Base-by-base conservation (phyloP, 805 yeast genomes). In the Kodamaea jinghongensis region DNA sequence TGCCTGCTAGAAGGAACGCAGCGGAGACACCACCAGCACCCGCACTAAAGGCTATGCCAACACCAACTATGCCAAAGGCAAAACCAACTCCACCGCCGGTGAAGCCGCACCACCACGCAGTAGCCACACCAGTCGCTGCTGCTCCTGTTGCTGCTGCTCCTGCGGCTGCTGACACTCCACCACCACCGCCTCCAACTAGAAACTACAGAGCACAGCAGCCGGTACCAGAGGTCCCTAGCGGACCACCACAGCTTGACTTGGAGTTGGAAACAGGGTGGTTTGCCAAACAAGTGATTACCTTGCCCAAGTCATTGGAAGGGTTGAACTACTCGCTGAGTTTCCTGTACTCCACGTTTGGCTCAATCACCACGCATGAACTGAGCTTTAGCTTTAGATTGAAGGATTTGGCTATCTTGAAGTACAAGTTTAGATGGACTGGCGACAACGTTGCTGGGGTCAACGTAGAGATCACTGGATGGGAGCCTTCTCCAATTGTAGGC, bases 181-280 rank as follows among this genome's bases (percentile, higher is more conserved):
- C 70, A 3, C 55, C 64, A 3, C 68, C 71, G 0, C 71, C 71
- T 4, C 61, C 64, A n/a, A 48, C 56, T 2, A 47, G 60, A 31
- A 46, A 43, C 31, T 51, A 51, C 35, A 29, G 53, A 11, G 14
- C 31, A 12, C 17, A 23, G 15, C 44, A 45, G 2, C 38, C 69
- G 3, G 51, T 47, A 2, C 43, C 45, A 3, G 39, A 68, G 4
- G 51, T 49, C 2, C 52, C 51, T 2, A 13, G 45, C 1, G 51
- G 36, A 0, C 65, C 61, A 2, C 75, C 77, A 0, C 51, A 54
- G 0, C 31, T 74, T 2, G 69, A 77, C 46, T 47, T 76, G 25
- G 73, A 76, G 33, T 54, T 76, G 3, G 38, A 52, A 0, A 50
- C 70, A 0, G 71, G 73, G 1, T 78, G 82, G 82, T 77, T 64